phyloP scores from a whole-genome alignment of 2,329 filamentous ascomycete genomes.

The Aspergillus floridensis region DNA sequence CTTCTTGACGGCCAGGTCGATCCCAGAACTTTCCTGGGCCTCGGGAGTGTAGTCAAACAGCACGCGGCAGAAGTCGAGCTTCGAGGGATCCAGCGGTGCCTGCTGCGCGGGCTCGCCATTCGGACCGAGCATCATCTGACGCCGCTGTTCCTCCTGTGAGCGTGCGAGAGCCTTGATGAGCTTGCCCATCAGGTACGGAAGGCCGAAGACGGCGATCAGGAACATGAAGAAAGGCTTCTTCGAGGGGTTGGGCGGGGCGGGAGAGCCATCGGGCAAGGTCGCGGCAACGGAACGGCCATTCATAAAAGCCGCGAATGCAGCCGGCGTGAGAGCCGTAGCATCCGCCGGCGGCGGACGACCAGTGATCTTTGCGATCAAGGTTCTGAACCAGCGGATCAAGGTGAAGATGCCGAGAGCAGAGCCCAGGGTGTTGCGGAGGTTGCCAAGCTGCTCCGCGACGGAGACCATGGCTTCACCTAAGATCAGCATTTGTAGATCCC shows the following conservation, averaged over 20 bases:
- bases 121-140: slow-evolving; percentile 53
- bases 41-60: slow-evolving; percentile 92
- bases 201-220: slow-evolving; percentile 85
- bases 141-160: slow-evolving; percentile 74
- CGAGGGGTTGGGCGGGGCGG: slow-evolving; percentile 69
- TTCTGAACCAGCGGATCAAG: slow-evolving; percentile 89
- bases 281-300: slow-evolving; percentile 55
- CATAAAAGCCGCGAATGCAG: slow-evolving; percentile 86
- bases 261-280: slow-evolving; percentile 63
- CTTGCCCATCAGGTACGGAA: slow-evolving; percentile 97
- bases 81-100: slow-evolving; percentile 71
- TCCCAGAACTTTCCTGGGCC: slow-evolving; percentile 59
- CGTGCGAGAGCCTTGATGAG: slow-evolving; percentile 81
- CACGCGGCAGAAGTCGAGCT: slow-evolving; percentile 94
- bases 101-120: slow-evolving; percentile 44
- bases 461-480: slow-evolving; percentile 75
- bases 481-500: not conserved
- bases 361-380: slow-evolving; percentile 85
- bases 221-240: slow-evolving; percentile 97
- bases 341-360: slow-evolving; percentile 87
- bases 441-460: slow-evolving; percentile 95
- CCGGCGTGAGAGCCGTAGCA: slow-evolving; percentile 80
- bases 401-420: slow-evolving; percentile 95
- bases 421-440: slow-evolving; percentile 86
- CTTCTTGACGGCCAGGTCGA: slow-evolving; percentile 90